Percentiles rank a stretch among this genome's conserved stretches.
Conservation (phyloP, 352 stramenopile genomes). For the Phytopythium helicoides region DNA sequence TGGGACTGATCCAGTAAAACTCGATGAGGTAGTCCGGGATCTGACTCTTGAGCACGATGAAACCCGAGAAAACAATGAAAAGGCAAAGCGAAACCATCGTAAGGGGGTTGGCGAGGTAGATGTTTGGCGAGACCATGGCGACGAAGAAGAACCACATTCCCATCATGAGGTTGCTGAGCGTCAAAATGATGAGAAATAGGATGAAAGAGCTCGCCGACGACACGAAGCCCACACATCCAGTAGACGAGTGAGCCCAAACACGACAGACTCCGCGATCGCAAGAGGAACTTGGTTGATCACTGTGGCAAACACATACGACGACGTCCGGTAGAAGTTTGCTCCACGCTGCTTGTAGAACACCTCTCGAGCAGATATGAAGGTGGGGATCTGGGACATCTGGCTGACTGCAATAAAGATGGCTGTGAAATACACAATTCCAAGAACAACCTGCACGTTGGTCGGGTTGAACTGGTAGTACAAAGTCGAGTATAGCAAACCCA, state of each 20-base stretch:
- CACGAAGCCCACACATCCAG: conserved; percentile 72
- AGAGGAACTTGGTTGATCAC: conserved; percentile 31
- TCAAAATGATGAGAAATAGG: conserved; percentile 37
- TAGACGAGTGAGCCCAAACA: conserved; percentile 83
- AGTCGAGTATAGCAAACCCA: conserved; percentile 2
- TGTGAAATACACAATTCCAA: conserved; percentile 56
- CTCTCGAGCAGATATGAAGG: conserved; percentile 44
- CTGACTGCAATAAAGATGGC: conserved; percentile 68
- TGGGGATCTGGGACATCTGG: conserved; percentile 52
- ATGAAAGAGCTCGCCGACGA: conserved; percentile 22
- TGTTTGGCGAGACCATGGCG: conserved; percentile 24
- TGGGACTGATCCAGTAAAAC: conserved; percentile 61
- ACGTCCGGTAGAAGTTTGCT: conserved; percentile 74
- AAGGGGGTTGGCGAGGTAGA: conserved; percentile 39
- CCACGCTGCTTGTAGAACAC: conserved; percentile 82
- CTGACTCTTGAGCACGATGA: conserved; percentile 30
- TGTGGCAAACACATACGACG: conserved; percentile 59
- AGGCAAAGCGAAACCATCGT: conserved; percentile 38
- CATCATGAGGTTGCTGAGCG: conserved; percentile 46
- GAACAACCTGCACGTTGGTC: neutral
- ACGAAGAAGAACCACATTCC: conserved; percentile 39
- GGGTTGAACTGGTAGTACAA: conserved; percentile 4
- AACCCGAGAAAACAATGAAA: conserved; percentile 46
- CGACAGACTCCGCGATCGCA: conserved; percentile 49
- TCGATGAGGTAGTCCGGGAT: conserved; percentile 51